Evolutionary conservation across 2,329 filamentous ascomycete species (phyloP), one percentile per base, ranked within the genome.

Genomic region (Exophiala aquamarina): DNA sequence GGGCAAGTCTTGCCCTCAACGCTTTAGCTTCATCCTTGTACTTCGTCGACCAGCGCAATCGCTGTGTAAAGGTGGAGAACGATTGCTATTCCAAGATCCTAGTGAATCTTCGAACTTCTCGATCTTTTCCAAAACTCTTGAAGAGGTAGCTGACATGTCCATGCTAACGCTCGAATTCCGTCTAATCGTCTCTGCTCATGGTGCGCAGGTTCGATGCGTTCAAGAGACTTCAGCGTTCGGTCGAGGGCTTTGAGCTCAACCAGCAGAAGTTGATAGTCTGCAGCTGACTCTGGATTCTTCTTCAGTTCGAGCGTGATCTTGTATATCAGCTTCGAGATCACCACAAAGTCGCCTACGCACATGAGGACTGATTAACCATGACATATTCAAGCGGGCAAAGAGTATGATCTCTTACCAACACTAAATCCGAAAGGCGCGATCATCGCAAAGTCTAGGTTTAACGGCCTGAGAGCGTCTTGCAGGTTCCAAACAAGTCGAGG

Each of bases 101-200:
- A n/a, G n/a, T n/a, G n/a, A n/a, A n/a, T n/a, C n/a, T n/a, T n/a
- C n/a, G n/a, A n/a, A n/a, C n/a, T n/a, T n/a, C n/a, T n/a, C n/a
- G n/a, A n/a, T n/a, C n/a, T n/a, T n/a, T n/a, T n/a, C n/a, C n/a
- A n/a, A n/a, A n/a, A n/a, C n/a, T n/a, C n/a, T n/a, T n/a, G n/a
- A n/a, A n/a, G n/a, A 13, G 21, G 19, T 8, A 6, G 15, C 13
- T 28, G 18, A 17, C 38, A 41, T 9, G 38, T 29, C 19, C 9
- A 6, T n/a, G 38, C 38, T 17, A 29, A 13, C 4, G 38, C 38
- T 5, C 38, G 38, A n/a, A 41, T 29, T 18, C 7, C 38, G 19
- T 41, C 38, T n/a, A 41, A 23, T 41, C 38, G 19, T 29, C 21
- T 26, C 11, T 28, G 38, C 15, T 41, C 21, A 41, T 41, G 38